Conservation (phyloP, 2,329 filamentous ascomycete species). For the Teratosphaeria zuluensis region DNA sequence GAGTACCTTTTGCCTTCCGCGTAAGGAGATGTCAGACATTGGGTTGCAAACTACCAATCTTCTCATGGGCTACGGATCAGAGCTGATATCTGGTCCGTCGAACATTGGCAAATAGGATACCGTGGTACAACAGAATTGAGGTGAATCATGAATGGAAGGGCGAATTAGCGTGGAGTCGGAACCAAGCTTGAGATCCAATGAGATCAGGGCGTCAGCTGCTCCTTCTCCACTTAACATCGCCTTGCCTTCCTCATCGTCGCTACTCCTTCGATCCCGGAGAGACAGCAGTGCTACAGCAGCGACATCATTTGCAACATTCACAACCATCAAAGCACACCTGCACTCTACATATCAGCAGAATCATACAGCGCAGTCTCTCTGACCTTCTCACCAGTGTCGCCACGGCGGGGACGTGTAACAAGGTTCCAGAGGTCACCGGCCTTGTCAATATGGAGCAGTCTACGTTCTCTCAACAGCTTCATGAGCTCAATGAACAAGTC, state of each 20-base stretch:
- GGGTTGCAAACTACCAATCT: no score
- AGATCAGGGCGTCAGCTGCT: neutral
- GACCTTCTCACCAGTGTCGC: neutral
- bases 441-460: slow-evolving; percentile 13
- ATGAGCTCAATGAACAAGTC: slow-evolving; percentile 15
- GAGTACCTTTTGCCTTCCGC: no score
- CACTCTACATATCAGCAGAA: no score
- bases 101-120: neutral
- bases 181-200: neutral
- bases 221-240: neutral
- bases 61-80: no score
- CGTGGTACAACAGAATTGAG: neutral
- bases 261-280: neutral
- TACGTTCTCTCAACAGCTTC: slow-evolving; percentile 17
- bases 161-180: neutral
- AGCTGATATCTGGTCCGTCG: no score
- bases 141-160: neutral
- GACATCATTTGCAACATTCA: neutral
- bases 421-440: neutral
- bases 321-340: neutral
- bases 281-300: neutral
- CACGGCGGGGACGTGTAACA: neutral
- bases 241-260: neutral
- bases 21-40: no score
- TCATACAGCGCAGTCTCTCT: neutral